Conservation (phyloP, 306 rosid species). For the Citrullus colocynthis region DNA sequence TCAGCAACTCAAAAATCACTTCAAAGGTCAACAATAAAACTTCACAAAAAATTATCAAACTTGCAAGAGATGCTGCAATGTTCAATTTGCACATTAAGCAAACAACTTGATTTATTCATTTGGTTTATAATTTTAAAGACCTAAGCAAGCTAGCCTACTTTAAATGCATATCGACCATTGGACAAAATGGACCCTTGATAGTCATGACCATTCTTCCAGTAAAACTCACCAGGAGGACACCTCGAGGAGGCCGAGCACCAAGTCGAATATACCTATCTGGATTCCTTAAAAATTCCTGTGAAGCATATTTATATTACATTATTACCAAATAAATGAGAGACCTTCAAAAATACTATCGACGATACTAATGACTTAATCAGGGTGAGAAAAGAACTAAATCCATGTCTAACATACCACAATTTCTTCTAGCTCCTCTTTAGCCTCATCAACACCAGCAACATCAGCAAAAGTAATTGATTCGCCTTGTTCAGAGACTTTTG, state of each 20-base stretch:
- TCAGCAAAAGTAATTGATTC: constrained; percentile 84
- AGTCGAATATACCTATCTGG: constrained; percentile 79
- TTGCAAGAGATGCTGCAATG: not conserved
- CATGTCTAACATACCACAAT: constrained; percentile 71
- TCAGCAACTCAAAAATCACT: not conserved
- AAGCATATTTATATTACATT: constrained; percentile 14
- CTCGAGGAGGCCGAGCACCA: constrained; percentile 99
- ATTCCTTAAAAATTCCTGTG: constrained; percentile 93
- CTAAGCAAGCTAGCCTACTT: not conserved
- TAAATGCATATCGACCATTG: not conserved
- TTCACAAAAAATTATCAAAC: not conserved
- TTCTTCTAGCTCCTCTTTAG: constrained; percentile 98
- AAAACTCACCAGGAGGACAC: constrained; percentile 92
- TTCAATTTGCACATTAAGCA: not conserved
- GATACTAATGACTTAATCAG: not conserved
- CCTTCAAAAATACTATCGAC: not conserved
- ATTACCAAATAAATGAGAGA: constrained; percentile 5
- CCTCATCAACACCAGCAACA: constrained; percentile 98
- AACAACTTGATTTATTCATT: not conserved
- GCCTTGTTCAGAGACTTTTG: constrained; percentile 72
- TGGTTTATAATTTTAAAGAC: not conserved
- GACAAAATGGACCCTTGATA: not conserved
- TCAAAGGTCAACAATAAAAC: not conserved
- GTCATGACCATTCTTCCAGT: constrained; percentile 4
- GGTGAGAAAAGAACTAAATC: constrained; percentile 7